Evolutionary conservation across 2,329 filamentous ascomycete species (phyloP), one percentile per base, ranked within the genome.

Genomic region (Amesomyces nigricolor): DNA sequence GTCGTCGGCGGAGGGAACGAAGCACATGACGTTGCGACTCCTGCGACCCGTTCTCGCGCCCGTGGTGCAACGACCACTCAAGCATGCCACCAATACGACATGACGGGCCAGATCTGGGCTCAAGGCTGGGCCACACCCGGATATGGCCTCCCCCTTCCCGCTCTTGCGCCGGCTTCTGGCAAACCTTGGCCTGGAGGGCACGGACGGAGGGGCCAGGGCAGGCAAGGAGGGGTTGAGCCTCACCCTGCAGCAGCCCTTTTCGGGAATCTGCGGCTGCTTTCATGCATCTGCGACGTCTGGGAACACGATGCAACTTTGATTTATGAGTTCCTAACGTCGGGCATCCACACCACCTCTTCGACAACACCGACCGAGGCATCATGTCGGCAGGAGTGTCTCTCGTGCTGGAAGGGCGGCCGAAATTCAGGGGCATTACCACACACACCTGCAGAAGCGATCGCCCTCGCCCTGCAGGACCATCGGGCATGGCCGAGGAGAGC

Each of bases 1-100:
- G 52, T 44, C 11, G 29, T 38, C 16, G 43, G 37, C 32, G 54
- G 56, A 44, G 37, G 29, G 39, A 9, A 37, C 14, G 19, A 51
- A 57, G 50, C 64, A 65, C 63, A 64, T 66, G 64, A 65, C 62
- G 47, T n/a, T 54, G 49, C 38, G 40, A 30, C 51, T 51, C 53
- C 60, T 65, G 64, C 64, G 64, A 64, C 64, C 62, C 56, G 46
- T 62, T 59, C 44, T 47, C 52, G 56, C 51, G 51, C 54, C 61
- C 59, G 56, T 37, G 43, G 56, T 54, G 40, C 32, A 47, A 35
- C 47, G 47, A 35, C 47, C 51, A 32, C 35, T 14, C 14, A 53
- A 35, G 26, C 35, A 47, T 44, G 51, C 46, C 42, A 7, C 32
- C 52, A 45, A 58, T 58, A 55, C 53, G 51, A 58, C 56, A 35